Conservation (phyloP, 805 yeast genomes). For the Vanderwaltozyma yarrowii region DNA sequence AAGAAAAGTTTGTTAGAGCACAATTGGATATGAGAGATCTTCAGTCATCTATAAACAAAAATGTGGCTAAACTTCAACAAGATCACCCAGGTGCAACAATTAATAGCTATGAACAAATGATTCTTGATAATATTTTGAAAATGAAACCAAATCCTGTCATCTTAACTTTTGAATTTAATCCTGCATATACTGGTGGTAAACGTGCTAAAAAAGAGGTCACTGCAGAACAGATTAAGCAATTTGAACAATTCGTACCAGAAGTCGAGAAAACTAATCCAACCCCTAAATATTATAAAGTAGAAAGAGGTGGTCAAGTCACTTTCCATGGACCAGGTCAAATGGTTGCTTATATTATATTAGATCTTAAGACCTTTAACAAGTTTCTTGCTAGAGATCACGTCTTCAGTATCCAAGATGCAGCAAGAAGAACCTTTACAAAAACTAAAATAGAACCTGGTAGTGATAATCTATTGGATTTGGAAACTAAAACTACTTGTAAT, state of each 20-base stretch:
- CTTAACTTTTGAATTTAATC: constrained; percentile 74
- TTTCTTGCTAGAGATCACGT: constrained; percentile 59
- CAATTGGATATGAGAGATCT: constrained; percentile 47
- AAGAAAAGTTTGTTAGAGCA: constrained; percentile 45
- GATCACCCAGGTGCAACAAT: constrained; percentile 31
- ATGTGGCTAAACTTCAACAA: constrained; percentile 30
- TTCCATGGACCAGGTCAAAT: constrained; percentile 96
- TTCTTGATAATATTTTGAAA: constrained; percentile 34
- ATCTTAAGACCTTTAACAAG: constrained; percentile 48
- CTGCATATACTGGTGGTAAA: constrained; percentile 88
- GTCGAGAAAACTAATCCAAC: constrained; percentile 24
- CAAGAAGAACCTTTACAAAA: constrained; percentile 36
- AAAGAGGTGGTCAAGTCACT: constrained; percentile 92
- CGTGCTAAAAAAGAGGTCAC: constrained; percentile 51
- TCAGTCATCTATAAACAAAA: constrained; percentile 37
- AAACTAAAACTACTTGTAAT: constrained; percentile 39
- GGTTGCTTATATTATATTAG: constrained; percentile 72
- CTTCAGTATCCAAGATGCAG: constrained; percentile 46
- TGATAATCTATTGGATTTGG: constrained; percentile 8
- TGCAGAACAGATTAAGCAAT: constrained; percentile 16
- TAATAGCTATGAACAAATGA: constrained; percentile 37
- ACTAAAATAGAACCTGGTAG: background rate
- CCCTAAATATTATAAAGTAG: constrained; percentile 66
- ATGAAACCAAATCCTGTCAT: constrained; percentile 56
- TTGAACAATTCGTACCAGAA: constrained; percentile 20